Base-by-base conservation (phyloP, 495 filamentous ascomycete genomes). In the Glonium stellatum region DNA sequence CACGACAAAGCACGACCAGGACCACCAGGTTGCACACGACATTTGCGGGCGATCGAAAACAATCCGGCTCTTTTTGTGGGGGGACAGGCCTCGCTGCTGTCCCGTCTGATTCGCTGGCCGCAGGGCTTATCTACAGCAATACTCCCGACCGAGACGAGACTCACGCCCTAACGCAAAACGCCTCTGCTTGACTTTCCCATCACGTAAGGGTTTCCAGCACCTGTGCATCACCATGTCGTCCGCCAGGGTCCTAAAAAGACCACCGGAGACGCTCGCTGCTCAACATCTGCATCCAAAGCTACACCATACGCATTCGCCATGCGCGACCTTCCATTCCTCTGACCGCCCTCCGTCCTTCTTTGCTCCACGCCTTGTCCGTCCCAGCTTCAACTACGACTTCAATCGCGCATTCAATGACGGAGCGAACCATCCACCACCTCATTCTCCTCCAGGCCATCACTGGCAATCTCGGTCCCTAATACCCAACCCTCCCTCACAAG, bases 361-460 rank as follows among this genome's bases (percentile, higher is more conserved):
- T 44, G 54, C 55, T 10, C 8, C 1, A 35, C 47, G 21, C 61
- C 25, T 21, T 44, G 54, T 49, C 5, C 8, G 1, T 22, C 47
- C 18, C 61, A 18, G 49, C 39, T 34, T 11, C 49, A 46, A 48
- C 62, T 18, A 31, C 31, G 1, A 21, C 48, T 39, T 46, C 5
- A 12, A 44, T n/a, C 42, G 23, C 50, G 37, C 60, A 52, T 60
- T 67, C 63, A 69, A 69, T 69, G 67, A 69, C 67, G 59, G 63
- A 57, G 37, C 55, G 59, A 37, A 65, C 35, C 61, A 67, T 67
- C 51, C 56, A 64, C 59, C 61, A 69, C 47, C 61, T 67, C 61
- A 69, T 69, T 27, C 67, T 69, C 44, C 64, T 69, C 58, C 65
- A 62, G 44, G 60, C 67, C 61, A 66, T 66, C 55, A 57, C 63